Percentiles rank a stretch among this genome's conserved stretches.
These are phyloP conservation scores for Alternaria burnsii DNA, from an alignment of 2,329 filamentous ascomycete species.

Conservation along the genomic window DNA sequence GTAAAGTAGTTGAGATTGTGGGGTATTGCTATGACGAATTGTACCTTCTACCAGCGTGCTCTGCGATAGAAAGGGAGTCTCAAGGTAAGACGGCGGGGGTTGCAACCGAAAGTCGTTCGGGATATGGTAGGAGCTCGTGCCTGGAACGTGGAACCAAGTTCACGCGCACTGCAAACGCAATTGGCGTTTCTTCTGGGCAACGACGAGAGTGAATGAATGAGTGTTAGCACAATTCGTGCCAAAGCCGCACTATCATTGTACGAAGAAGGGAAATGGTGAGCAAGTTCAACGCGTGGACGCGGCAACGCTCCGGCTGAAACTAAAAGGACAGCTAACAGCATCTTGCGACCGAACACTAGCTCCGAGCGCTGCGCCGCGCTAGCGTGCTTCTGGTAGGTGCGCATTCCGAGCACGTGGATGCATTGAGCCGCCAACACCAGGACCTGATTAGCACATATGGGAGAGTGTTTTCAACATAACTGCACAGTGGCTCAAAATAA, in stretches of 20 bases:
- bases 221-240: conserved; percentile 32
- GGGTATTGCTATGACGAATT: not conserved
- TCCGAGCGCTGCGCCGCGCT: conserved; percentile 24
- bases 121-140: conserved; percentile 10
- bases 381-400: conserved; percentile 23
- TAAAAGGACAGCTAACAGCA: conserved; percentile 42
- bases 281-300: conserved; percentile 30
- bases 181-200: conserved; percentile 15
- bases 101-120: conserved; percentile 17
- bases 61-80: conserved; percentile 14
- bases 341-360: conserved; percentile 30
- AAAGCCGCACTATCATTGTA: conserved; percentile 35
- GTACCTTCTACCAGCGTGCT: conserved; percentile 6
- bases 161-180: conserved; percentile 21
- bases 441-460: not conserved
- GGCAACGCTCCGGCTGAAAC: conserved; percentile 36
- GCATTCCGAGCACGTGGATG: conserved; percentile 25
- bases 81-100: conserved; percentile 23
- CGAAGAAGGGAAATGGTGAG: conserved; percentile 28
- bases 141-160: conserved; percentile 7
- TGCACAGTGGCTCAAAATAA: not conserved
- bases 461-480: too few species aligned
- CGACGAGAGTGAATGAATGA: conserved; percentile 27
- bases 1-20: conserved; percentile 13
- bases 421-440: conserved; percentile 4